Base-by-base conservation (phyloP, 306 rosid genomes). In the Acacia crassicarpa region DNA sequence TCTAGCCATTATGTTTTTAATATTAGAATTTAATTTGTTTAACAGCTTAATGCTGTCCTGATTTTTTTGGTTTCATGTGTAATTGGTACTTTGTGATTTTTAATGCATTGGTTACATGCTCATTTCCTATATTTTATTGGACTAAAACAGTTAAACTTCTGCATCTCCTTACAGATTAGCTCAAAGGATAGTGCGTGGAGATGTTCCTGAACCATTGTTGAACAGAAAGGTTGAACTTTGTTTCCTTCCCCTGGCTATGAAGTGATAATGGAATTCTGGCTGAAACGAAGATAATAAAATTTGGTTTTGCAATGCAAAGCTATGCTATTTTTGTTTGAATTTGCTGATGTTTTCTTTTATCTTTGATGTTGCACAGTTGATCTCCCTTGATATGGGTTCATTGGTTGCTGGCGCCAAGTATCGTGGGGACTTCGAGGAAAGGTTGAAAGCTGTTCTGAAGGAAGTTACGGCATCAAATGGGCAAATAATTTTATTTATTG, bases 371-470 rank as follows among this genome's bases (percentile, higher is more conserved):
- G 35, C 75, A 62, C 83, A 93, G 98, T 91, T 95, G 89, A 91
- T 95, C 86, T 95, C 98, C 78, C 94, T 95, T 33, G 98, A 95
- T 77, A 90, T 93, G 97, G 99, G 99, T 80, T 95, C 98, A 69
- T 81, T 95, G 84, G 91, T 95, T 69, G 99, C 99, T 73, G 99
- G 99, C 73, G 99, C 97, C 62, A 95, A 95, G 85, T 93, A 74
- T 69, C 98, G 98, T 44, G 98, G 99, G 75, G 99, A 95, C 72
- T 95, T 95, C 62, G 99, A 95, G 84, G 99, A 95, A 88, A 90
- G 99, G 81, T 82, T 95, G 91, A 93, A 95, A 87, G 98, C 98
- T 79, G 98, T 95, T 67, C 87, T 95, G 45, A 95, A 93, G 91
- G 98, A 93, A 89, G 99, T 96, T 71, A 90, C 97, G 20, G 79